Evolutionary conservation across 2,329 filamentous ascomycete species (phyloP), one percentile per base, ranked within the genome.

Genomic region (Phoma sp.): DNA sequence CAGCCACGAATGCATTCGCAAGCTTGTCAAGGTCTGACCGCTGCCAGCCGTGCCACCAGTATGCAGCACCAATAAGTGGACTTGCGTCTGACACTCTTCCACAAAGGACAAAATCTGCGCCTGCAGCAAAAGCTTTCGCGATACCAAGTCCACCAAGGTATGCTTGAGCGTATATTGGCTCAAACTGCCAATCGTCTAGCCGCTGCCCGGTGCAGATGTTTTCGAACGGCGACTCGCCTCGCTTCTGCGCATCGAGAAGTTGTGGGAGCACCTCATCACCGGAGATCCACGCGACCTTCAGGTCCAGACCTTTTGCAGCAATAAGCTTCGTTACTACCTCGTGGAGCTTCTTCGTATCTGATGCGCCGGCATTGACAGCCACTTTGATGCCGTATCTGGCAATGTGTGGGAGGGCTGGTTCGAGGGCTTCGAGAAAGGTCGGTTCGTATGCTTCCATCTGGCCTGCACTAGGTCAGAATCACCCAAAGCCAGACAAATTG

Each of bases 381-480:
- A 74, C 60, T 57, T 71, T 73, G 56, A 74, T 72, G 23, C 62
- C 55, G 32, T 72, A 48, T 34, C 66, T 69, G 9, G 67, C 66
- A 25, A 74, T 68, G 42, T 67, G 29, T 2, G 55, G 74, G 43
- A 71, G 71, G 45, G 76, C 76, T 2, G 77, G 77, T 28, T 72
- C 73, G 11, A 79, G 74, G 6, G 80, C 77, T 66, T 83, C 78
- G 21, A 84, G 74, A 56, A 84, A 83, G 1, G 81, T 80, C 1
- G 76, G 73, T 56, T 84, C 81, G 55, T 83, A 84, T 7, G 77
- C 80, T 11, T 78, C 78, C 6, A 62, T 48, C 28, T 66, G 61
- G 7, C 57, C 62, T 68, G 12, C 1, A 15, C 12, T 9, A 15
- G 45, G 17, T 65, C 23, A 59, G 53, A 25, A 34, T 12, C 10